These are phyloP conservation scores for Porogramme epimiltina DNA, from an alignment of 1,284 basidiomycete species.

Conservation along the genomic window DNA sequence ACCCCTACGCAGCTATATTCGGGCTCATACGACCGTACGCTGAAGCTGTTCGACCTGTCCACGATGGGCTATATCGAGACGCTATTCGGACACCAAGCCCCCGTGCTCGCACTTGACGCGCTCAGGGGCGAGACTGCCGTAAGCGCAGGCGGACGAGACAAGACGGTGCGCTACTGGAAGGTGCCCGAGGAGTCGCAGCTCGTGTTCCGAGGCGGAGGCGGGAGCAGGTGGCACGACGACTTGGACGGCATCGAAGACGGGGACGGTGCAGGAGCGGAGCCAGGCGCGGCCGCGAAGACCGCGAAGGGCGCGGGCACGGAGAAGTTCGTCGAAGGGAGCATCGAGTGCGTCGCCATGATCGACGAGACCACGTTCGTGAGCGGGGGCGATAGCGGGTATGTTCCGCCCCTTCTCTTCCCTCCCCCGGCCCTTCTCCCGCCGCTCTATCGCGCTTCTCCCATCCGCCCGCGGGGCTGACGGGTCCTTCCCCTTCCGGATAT, in stretches of 20 bases:
- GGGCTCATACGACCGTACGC: constrained; percentile 87
- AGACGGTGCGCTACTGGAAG: constrained; percentile 95
- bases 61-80: constrained; percentile 95
- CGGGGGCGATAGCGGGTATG: constrained; percentile 94
- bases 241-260: constrained; percentile 76
- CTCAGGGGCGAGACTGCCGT: constrained; percentile 86
- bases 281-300: constrained; percentile 30
- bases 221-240: constrained; percentile 77
- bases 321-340: constrained; percentile 84
- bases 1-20: constrained; percentile 72
- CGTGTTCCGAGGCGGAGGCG: constrained; percentile 92
- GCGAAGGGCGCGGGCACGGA: constrained; percentile 42
- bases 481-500: not conserved
- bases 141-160: constrained; percentile 88
- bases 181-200: constrained; percentile 95
- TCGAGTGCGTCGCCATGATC: constrained; percentile 93
- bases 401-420: constrained; percentile 23
- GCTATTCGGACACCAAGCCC: constrained; percentile 96
- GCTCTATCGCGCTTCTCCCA: not conserved
- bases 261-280: constrained; percentile 29
- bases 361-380: constrained; percentile 93
- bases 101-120: constrained; percentile 77
- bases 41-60: constrained; percentile 87
- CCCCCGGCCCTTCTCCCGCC: not conserved
- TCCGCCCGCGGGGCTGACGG: not conserved